Evolutionary conservation across 352 stramenopile species (phyloP).

Genomic region (Phytophthora tubulina): DNA sequence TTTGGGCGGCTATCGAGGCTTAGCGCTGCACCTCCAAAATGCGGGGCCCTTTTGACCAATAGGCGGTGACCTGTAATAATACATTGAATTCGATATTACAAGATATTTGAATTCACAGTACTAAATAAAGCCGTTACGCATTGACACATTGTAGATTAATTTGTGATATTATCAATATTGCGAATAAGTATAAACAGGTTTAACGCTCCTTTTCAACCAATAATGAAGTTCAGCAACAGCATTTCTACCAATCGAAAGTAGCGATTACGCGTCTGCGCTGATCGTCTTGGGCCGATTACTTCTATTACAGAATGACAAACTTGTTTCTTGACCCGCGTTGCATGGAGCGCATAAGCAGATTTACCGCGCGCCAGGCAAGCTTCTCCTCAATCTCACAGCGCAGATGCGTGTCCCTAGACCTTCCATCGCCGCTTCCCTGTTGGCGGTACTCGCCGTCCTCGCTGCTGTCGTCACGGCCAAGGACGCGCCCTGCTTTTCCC

Average conservation of each 20-base stretch:
- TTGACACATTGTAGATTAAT: too few relatives aligned
- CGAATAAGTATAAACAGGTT: neutral
- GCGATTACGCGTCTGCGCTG: neutral
- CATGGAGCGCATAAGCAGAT: conserved; percentile 16
- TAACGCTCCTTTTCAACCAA: neutral
- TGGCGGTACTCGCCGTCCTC: conserved; percentile 14
- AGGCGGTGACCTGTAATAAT: neutral
- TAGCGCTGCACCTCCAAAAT: conserved; percentile 4
- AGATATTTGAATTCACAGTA: too few relatives aligned
- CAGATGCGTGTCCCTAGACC: conserved; percentile 13
- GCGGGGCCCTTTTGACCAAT: conserved; percentile 11
- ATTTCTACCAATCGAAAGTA: neutral
- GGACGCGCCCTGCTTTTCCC: conserved; percentile 35
- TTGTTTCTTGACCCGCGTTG: neutral
- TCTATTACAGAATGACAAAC: neutral
- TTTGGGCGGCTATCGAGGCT: conserved; percentile 29
- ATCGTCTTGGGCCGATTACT: conserved; percentile 3
- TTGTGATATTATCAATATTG: neutral
- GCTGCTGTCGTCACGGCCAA: conserved; percentile 16
- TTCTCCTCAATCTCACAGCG: neutral
- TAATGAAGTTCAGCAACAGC: neutral
- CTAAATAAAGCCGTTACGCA: too few relatives aligned
- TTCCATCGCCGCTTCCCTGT: neutral
- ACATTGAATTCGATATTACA: neutral
- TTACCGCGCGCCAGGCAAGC: neutral